Conservation (phyloP, 2,329 filamentous ascomycete genomes). For the Cryphonectria radicalis region DNA sequence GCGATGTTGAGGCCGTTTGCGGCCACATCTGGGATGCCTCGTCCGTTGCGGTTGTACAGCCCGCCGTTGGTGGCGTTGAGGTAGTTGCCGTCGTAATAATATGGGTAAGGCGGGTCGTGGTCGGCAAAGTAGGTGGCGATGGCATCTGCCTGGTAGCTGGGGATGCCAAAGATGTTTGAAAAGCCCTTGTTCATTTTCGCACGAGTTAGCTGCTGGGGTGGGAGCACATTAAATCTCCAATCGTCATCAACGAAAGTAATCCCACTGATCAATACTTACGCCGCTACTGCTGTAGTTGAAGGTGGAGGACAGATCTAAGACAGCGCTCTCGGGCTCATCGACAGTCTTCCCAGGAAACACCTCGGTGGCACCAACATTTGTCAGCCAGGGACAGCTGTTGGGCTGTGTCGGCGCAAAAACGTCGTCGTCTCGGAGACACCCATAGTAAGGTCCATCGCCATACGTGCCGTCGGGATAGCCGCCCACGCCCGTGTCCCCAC, state of each 20-base stretch:
- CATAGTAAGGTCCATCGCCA: conserved; percentile 43
- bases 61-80: conserved; percentile 31
- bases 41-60: conserved; percentile 33
- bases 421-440: conserved; percentile 38
- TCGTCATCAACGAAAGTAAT: not conserved
- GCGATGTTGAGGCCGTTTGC: conserved; percentile 36
- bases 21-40: conserved; percentile 37
- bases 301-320: conserved; percentile 28
- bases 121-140: conserved; percentile 46
- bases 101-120: conserved; percentile 31
- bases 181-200: conserved; percentile 42
- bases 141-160: conserved; percentile 47
- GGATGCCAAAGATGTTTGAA: conserved; percentile 49
- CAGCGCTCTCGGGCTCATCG: conserved; percentile 30
- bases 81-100: conserved; percentile 30
- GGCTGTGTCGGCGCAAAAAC: conserved; percentile 55
- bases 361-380: conserved; percentile 45
- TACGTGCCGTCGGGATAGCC: conserved; percentile 15
- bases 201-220: not conserved
- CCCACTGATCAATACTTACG: conserved; percentile 7
- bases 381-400: conserved; percentile 50
- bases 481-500: conserved; percentile 53
- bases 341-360: conserved; percentile 32
- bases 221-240: not conserved
- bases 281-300: conserved; percentile 31